Base-by-base conservation (phyloP, 768 basidiomycete genomes). In the Boletus rex-veris region DNA sequence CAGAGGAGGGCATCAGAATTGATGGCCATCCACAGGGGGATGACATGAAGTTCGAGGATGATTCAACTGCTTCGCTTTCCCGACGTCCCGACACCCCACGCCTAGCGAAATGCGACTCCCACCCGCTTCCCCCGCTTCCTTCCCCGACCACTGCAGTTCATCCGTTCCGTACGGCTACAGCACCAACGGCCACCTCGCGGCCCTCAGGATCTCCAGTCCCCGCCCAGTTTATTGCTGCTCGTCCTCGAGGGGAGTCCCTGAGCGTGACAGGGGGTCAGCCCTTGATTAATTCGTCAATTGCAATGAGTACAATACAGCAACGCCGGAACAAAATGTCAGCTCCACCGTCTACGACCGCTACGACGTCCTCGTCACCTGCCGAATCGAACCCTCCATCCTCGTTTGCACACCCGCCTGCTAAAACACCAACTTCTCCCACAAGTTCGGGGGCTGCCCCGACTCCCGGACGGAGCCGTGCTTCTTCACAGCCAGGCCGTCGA, bases 401-500 rank as follows among this genome's bases (percentile, higher is more conserved):
- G 11, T 74, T 69, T 72, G 45, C 64, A 69, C 49, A 59, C 59
- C 52, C 65, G 21, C 55, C 68, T 33, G 53, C 64, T n/a, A 71
- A 60, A 53, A 58, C 63, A 15, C 59, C 69, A 6, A 67, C 67
- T 30, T 77, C 80, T 9, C 79, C 78, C 28, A 68, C 74, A 33
- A 74, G 62, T 55, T 73, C 75, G 35, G 65, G 70, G 50, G 62
- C 65, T 37, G 64, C 68, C 26, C 68, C 76, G 2, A 66, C 64
- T 30, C 74, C 75, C 0, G 71, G 72, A 19, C 80, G 90, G 53
- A 78, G 64, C 52, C 80, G 90, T 44, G 87, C 90, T 35, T 82
- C 80, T 12, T 91, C 90, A 37, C 90, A 92, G 58, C 88, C 90
- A 40, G 86, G 84, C 26, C 79, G 87, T 52, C 75, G 87, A 52